phyloP scores from a whole-genome alignment of 441 rosid genomes.

The Corymbia citriodora region DNA sequence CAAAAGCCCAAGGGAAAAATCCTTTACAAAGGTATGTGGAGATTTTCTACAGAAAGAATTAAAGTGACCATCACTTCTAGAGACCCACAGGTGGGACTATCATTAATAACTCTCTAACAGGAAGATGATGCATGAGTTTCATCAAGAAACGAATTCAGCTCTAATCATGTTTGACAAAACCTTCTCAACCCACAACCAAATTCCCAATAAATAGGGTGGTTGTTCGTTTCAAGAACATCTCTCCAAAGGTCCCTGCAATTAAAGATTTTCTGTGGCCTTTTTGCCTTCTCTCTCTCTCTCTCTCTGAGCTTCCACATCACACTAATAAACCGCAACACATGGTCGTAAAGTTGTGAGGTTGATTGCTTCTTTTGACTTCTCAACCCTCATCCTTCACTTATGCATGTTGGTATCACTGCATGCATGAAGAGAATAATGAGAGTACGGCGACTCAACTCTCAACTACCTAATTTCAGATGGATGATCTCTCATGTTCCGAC shows the following conservation, averaged over 20 bases:
- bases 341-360: neutral
- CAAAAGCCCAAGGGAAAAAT: neutral
- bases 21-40: neutral
- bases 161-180: neutral
- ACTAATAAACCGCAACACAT: neutral
- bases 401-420: neutral
- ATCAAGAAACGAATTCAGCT: neutral
- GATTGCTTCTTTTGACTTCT: neutral
- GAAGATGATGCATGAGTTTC: neutral
- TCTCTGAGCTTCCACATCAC: neutral
- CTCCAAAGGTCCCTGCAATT: neutral
- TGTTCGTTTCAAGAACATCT: neutral
- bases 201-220: neutral
- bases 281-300: neutral
- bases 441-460: neutral
- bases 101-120: neutral
- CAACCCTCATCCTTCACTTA: neutral
- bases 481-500: neutral
- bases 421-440: neutral
- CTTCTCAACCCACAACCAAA: neutral
- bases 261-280: neutral
- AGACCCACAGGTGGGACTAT: neutral
- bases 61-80: neutral
- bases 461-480: neutral
- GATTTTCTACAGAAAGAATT: too few relatives aligned